Evolutionary conservation across 352 stramenopile genomes (phyloP), one percentile per base, ranked within the genome.

Genomic region (Phytopythium montanum): DNA sequence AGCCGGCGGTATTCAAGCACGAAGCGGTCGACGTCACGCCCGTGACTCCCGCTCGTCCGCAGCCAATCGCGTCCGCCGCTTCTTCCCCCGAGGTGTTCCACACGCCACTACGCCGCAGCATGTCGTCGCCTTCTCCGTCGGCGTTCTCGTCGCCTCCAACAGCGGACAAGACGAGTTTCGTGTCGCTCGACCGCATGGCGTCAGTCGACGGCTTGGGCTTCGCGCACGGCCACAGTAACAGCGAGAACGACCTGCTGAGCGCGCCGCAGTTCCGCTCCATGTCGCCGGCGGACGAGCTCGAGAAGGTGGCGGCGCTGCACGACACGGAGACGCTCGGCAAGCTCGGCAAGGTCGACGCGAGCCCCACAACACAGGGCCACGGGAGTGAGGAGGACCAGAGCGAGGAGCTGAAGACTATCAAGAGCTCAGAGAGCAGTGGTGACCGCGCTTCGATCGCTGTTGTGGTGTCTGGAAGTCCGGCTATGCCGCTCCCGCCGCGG

Each of bases 301-400:
- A 91, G 38, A 91, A 91, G 44, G 74, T 85, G 44, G 58, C 72
- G 33, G 56, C 76, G 14, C 81, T 77, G 42, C 63, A 68, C 9
- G 76, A 64, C 26, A 85, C 82, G 31, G 73, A 72, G n/a, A 75
- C 77, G 16, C 77, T 79, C 18, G 71, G 69, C 13, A 77, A 79
- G 54, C 69, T 91, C 34, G 82, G 82, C 57, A 87, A 84, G 61
- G 68, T 91, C 19, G 70, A 81, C 41, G 81, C 75, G 50, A 83
- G 73, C 18, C 76, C 88, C 56, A 56, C 25, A 52, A 14, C 45
- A 19, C 25, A 19, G 31, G 23, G 12, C 23, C 9, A n/a, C 12
- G 18, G 6, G 1, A 19, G 13, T n/a, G 50, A 36, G 31, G 31
- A 36, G 31, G 31, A 56, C 10, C 0, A 14, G 21, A 23, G 14